Evolutionary conservation across 805 yeast species (phyloP), one percentile per base, ranked within the genome.

Genomic region (Candida nitratophila): DNA sequence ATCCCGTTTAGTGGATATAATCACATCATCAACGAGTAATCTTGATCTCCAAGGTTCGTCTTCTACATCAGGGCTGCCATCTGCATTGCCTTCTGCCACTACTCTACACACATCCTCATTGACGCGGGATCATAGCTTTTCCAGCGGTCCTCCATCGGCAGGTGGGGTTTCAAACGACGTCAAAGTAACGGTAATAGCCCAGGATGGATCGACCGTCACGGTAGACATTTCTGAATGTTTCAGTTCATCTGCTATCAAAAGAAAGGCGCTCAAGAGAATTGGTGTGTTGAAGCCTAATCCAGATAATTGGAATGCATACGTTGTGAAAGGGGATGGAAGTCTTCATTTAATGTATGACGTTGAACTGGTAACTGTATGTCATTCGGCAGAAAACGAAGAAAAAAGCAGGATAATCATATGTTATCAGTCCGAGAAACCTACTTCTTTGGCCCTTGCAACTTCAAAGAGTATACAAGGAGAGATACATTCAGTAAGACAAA

Each of bases 291-390:
- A 56, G 31, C 68, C 70, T 33, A 68, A 70, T 32, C 63, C 70
- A 17, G 68, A 66, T 27, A 56, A 59, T 16, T 86, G 80, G 67
- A 85, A 80, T 47, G 74, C 84, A 0, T 84, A 82, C 55, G 70
- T 82, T 20, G 73, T 76, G 2, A 77, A 74, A 45, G 59, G 65
- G 17, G 58, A 57, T 11, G 68, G 69, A 39, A 57, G 63, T 44
- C 43, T 70, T 42, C 76, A 72, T 48, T 50, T 77, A 24, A 66
- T 88, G 44, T 82, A 76, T 54, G 95, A 86, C 54, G 86, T 83
- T 12, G 96, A 87, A 56, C 70, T 88, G 27, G 88, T 87, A 3
- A 81, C 95, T 0, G 78, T 86, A 9, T 86, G 95, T 55, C 90
- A 84, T 56, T 83, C 93, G 0, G 72, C 77, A 2, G 87, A 81